Base-by-base conservation (phyloP, 306 rosid species). In the Macrotyloma uniflorum region DNA sequence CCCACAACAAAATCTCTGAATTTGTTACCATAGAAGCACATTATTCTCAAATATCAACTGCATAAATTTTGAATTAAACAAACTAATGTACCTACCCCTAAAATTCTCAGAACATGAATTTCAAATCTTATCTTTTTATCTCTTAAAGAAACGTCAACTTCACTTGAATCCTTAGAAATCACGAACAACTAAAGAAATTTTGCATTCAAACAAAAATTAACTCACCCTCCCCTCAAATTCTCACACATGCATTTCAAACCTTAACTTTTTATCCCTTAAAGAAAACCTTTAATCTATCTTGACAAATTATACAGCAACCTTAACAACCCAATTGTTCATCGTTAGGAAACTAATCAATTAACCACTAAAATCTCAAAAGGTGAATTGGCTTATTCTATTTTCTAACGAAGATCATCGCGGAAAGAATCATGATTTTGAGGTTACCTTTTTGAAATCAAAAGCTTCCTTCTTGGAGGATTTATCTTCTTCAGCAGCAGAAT, bases 361-460 rank as follows among this genome's bases (percentile, higher is more conserved):
- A 5, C 69, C 28, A 0, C 50, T 11, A 66, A 33, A 38, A 36
- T 10, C 40, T 18, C 22, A 7, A 10, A 10, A 38, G n/a, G 1
- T 19, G 0, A 40, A 66, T 63, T 33, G 11, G 69, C 9, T 33
- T 2, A 0, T 33, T n/a, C 1, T 2, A 5, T 61, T 32, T 61
- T 18, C 6, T 4, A 18, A 35, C 4, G 19, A 64, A n/a, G 30
- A 18, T 1, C 49, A 71, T 42, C 9, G 28, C 0, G 10, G 38
- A 58, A 47, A 36, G 16, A 58, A 28, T 26, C 46, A 32, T 2
- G 65, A 30, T 19, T 51, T 40, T 12, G n/a, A 42, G 43, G 43
- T 26, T 77, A 87, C 93, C 90, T 43, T 78, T 71, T 53, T 87
- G 33, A 83, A 71, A 83, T 74, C 67, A 71, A 77, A 77, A 42